phyloP scores from a whole-genome alignment of 2,329 filamentous ascomycete species.

The Oidium heveae region DNA sequence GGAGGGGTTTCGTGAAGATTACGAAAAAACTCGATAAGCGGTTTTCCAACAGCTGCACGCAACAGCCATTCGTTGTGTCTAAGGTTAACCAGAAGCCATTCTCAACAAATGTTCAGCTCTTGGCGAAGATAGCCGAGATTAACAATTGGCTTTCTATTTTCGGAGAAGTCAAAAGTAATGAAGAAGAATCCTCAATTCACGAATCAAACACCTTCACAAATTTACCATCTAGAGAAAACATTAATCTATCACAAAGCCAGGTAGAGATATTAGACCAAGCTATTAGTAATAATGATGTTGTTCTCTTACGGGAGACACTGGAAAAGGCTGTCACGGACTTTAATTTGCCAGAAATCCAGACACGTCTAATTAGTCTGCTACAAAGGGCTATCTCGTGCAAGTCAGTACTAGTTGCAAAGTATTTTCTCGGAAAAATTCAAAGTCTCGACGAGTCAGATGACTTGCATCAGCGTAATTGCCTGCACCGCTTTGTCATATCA shows the following conservation, averaged over 20 bases:
- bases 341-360: conserved; percentile 29
- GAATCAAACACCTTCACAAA: conserved; percentile 47
- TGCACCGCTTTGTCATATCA: conserved; percentile 78
- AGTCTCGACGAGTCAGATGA: conserved; percentile 69
- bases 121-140: conserved; percentile 37
- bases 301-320: conserved; percentile 29
- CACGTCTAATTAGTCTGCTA: conserved; percentile 53
- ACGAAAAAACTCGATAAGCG: conserved; percentile 98
- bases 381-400: conserved; percentile 51
- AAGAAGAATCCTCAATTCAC: conserved; percentile 48
- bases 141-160: conserved; percentile 81
- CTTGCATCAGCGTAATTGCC: conserved; percentile 79
- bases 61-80: conserved; percentile 66
- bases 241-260: conserved; percentile 42
- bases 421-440: conserved; percentile 40
- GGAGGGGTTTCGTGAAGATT: conserved; percentile 88
- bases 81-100: conserved; percentile 81
- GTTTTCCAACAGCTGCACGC: conserved; percentile 46
- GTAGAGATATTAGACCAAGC: conserved; percentile 50
- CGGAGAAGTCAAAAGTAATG: conserved; percentile 48
- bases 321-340: conserved; percentile 28
- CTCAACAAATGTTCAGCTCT: conserved; percentile 42
- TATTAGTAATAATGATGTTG: conserved; percentile 41
- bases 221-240: conserved; percentile 46
- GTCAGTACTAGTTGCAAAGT: conserved; percentile 43